Conservation (phyloP, 2,329 filamentous ascomycete genomes). For the Colletotrichum liriopes region DNA sequence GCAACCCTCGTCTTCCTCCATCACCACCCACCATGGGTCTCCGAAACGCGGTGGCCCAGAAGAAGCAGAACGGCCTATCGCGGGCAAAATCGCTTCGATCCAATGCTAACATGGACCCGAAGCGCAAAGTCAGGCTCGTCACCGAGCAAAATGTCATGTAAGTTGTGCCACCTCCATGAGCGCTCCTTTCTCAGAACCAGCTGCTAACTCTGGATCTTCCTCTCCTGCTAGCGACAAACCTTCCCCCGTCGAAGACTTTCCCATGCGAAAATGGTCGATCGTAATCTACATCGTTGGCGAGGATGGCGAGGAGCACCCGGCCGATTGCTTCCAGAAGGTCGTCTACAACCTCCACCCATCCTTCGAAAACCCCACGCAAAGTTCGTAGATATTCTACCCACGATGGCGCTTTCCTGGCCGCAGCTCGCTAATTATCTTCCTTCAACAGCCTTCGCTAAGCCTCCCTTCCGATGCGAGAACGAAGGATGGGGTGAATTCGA, state of each 20-base stretch:
- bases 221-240: constrained; percentile 76
- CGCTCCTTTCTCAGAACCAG: neutral
- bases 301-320: constrained; percentile 85
- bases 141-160: constrained; percentile 94
- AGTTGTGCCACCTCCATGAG: constrained; percentile 43
- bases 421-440: constrained; percentile 38
- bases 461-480: constrained; percentile 91
- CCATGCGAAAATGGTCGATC: constrained; percentile 94
- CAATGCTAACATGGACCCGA: constrained; percentile 58
- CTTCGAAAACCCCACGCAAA: constrained; percentile 89
- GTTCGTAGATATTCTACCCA: constrained; percentile 68
- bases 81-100: neutral
- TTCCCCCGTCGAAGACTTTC: constrained; percentile 87
- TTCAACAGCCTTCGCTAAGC: constrained; percentile 79
- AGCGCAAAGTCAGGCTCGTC: constrained; percentile 92
- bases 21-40: neutral
- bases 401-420: constrained; percentile 4
- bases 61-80: neutral
- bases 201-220: constrained; percentile 44
- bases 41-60: neutral
- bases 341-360: constrained; percentile 95
- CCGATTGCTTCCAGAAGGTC: constrained; percentile 91
- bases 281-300: constrained; percentile 88
- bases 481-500: constrained; percentile 99
- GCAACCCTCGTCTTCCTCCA: neutral